These are phyloP conservation scores for Phoma sp. DNA, from an alignment of 2,329 filamentous ascomycete genomes.

Conservation along the genomic window DNA sequence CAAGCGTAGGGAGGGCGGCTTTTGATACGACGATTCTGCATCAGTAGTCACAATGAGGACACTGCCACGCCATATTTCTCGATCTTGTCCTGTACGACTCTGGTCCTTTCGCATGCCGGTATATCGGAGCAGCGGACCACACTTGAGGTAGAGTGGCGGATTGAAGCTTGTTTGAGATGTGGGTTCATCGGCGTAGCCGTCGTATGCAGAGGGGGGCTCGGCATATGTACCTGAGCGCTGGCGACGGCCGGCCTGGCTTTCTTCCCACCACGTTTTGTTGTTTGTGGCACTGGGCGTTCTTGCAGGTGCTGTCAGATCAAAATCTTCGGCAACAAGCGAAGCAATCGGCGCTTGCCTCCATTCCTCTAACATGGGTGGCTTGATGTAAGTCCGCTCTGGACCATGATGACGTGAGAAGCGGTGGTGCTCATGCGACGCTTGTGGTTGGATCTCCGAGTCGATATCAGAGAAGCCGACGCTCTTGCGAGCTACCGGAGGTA, in stretches of 20 bases:
- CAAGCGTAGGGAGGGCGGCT: slow-evolving; percentile 76
- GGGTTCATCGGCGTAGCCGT: slow-evolving; percentile 70
- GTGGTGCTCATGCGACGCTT: slow-evolving; percentile 36
- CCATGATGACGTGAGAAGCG: slow-evolving; percentile 46
- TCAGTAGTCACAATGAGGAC: slow-evolving; percentile 96
- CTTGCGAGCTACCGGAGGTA: slow-evolving; percentile 45
- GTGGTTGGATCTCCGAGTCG: slow-evolving; percentile 28
- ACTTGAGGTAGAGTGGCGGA: slow-evolving; percentile 83
- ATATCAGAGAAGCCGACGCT: slow-evolving; percentile 50
- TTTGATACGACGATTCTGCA: slow-evolving; percentile 79
- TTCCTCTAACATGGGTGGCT: slow-evolving; percentile 65
- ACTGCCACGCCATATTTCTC: slow-evolving; percentile 89
- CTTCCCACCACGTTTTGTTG: slow-evolving; percentile 77
- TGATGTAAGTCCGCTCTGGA: slow-evolving; percentile 60
- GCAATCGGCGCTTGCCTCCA: slow-evolving; percentile 53
- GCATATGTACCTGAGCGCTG: slow-evolving; percentile 43
- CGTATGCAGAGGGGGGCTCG: slow-evolving; percentile 58
- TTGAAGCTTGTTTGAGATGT: slow-evolving; percentile 75
- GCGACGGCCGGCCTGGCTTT: slow-evolving; percentile 53
- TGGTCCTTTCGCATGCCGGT: slow-evolving; percentile 76
- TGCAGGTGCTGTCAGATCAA: slow-evolving; percentile 48
- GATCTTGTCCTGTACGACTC: slow-evolving; percentile 55
- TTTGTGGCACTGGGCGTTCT: slow-evolving; percentile 28
- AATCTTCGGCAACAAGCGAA: slow-evolving; percentile 50
- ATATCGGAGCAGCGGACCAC: slow-evolving; percentile 88